Base-by-base conservation (phyloP, 768 basidiomycete genomes). In the Fibroporia radiculosa region DNA sequence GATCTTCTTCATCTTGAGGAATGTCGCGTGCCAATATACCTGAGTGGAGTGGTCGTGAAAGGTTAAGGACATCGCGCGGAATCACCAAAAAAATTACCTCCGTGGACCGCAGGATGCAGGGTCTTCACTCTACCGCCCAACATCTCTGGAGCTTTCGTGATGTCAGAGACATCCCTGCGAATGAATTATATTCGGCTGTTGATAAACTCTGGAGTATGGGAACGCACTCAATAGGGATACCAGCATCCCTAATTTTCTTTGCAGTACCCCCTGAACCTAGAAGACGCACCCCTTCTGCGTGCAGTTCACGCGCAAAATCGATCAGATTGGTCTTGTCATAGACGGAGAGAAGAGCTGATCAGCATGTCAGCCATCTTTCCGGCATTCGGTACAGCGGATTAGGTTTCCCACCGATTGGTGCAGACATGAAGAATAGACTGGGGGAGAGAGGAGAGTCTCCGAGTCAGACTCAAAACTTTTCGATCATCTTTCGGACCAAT, bases 61-160 rank as follows among this genome's bases (percentile, higher is more conserved):
- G 23, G n/a, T 37, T 35, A 14, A 14, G 28, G 4, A 22, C 16
- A n/a, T 19, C 6, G 18, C 18, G 4, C n/a, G 8, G 18, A 16
- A n/a, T 3, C 29, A 31, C n/a, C n/a, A 8, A 26, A 34, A 18
- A 31, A 35, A 33, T 12, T 14, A 93, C 93, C 96, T 62, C 96
- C 96, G 56, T 99, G 96, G 16, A 99, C 91, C 11, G 87, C 93
- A 36, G 96, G 96, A 58, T 99, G 96, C 8, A 99, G 79, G 2
- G 96, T 99, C 71, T 99, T 98, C 45, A 98, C 96, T 55, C 96
- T 75, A 20, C 96, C 96, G 42, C 96, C 95, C 3, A 99, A 77
- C 93, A 99, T 98, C 66, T 99, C 96, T 4, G 96, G 95, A 0
- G 93, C 93, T 58, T 93, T 95, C 39, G 96, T 98, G 66, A 98